Evolutionary conservation across 352 stramenopile genomes (phyloP), one percentile per base, ranked within the genome.

Genomic region (Phytophthora europaea): DNA sequence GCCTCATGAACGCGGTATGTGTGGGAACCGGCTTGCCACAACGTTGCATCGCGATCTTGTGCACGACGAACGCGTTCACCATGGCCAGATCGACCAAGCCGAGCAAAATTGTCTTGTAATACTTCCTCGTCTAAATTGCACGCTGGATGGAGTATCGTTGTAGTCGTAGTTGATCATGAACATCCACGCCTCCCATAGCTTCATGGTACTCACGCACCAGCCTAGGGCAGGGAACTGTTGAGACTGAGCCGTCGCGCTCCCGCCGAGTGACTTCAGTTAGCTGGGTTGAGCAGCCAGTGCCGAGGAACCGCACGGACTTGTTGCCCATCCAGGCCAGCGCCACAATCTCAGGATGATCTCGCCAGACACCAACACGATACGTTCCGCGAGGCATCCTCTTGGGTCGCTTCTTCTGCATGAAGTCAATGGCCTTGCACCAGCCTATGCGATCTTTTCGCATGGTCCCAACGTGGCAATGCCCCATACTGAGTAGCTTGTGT

Each of bases 41-140:
- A n/a, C n/a, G n/a, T n/a, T n/a, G n/a, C n/a, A n/a, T 22, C 16
- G 3, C 31, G 2, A 73, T 28, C 8, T 60, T 61, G 43, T 73
- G 48, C 0, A 76, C 33, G 56, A 80, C 63, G 50, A 68, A 79
- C 13, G 22, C 38, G 16, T 79, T 79, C 7, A 75, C 57, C 31
- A 75, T 56, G 5, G 72, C 58, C 33, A 72, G 62, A 26, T 79
- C 72, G 0, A 79, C 57, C 22, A 79, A 22, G 2, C 59, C 63
- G 1, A 80, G 45, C 51, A 80, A 76, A 9, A 76, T 38, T 1
- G 33, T 67, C 15, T 76, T 80, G 73, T 74, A 72, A 51, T 76
- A 76, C 43, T 75, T 73, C n/a, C n/a, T n/a, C n/a, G n/a, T n/a
- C n/a, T n/a, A n/a, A n/a, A n/a, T n/a, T n/a, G n/a, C n/a, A n/a